Conservation (phyloP, 108 stramenopile genomes). For the Skeletonema grethae region DNA sequence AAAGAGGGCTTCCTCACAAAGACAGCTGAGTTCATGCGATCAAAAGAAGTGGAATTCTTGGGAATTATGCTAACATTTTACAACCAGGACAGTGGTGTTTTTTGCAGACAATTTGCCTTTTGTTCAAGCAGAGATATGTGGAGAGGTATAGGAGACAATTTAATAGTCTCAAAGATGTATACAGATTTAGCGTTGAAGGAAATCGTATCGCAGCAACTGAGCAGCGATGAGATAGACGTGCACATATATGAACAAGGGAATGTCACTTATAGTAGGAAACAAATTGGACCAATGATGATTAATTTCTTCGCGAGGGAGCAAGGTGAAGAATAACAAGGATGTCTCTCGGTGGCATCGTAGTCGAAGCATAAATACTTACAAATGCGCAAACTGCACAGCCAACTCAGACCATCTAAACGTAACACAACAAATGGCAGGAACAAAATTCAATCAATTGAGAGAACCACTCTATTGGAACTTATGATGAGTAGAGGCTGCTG, state of each 20-base stretch:
- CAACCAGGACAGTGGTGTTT: constrained; percentile 16
- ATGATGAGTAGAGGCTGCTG: too few species aligned
- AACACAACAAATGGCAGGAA: too few species aligned
- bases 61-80: constrained; percentile 62
- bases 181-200: not conserved
- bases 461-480: too few species aligned
- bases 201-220: not conserved
- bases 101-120: constrained; percentile 37
- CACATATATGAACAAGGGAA: constrained; percentile 64
- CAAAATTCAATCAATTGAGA: too few species aligned
- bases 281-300: constrained; percentile 74
- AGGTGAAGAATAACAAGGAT: not conserved
- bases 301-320: constrained; percentile 31
- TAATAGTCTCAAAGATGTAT: constrained; percentile 22
- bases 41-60: constrained; percentile 37
- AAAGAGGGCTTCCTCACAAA: constrained; percentile 32
- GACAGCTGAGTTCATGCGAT: constrained; percentile 48
- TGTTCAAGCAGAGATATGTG: constrained; percentile 17
- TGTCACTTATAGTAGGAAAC: constrained; percentile 69
- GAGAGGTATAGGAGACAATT: constrained; percentile 5
- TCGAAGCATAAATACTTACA: too few species aligned
- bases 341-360: too few species aligned
- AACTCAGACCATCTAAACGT: too few species aligned
- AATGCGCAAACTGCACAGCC: too few species aligned
- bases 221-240: constrained; percentile 20